phyloP scores from a whole-genome alignment of 2,329 filamentous ascomycete genomes.

The Ophiosphaerella korrae region DNA sequence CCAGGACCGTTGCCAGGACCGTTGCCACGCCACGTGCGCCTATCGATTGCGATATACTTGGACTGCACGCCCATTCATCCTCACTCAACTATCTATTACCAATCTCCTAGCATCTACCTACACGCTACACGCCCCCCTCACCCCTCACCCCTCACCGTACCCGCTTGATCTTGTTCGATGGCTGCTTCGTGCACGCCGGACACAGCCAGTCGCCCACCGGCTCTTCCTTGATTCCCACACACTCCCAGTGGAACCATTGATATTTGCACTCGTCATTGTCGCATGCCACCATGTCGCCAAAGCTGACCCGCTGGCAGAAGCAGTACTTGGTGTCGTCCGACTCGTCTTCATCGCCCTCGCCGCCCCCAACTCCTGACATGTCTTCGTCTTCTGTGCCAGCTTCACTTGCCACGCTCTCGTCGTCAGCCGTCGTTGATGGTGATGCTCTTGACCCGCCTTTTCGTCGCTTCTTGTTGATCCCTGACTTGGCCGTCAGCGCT shows the following conservation, averaged over 20 bases:
- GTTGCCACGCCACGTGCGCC: conserved; percentile 11
- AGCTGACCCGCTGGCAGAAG: conserved; percentile 80
- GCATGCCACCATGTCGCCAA: conserved; percentile 87
- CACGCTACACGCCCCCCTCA: background rate
- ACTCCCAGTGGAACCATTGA: conserved; percentile 87
- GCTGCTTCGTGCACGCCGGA: conserved; percentile 49
- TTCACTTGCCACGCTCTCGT: conserved; percentile 59
- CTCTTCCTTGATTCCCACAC: conserved; percentile 57
- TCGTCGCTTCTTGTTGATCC: conserved; percentile 45
- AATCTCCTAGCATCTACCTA: no score
- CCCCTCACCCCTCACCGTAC: conserved; percentile 31
- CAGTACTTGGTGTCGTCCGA: conserved; percentile 81
- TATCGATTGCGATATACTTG: conserved; percentile 5
- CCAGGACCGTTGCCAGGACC: background rate
- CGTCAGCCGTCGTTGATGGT: conserved; percentile 53
- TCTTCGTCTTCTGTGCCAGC: conserved; percentile 50
- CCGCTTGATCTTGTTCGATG: conserved; percentile 49
- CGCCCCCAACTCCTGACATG: conserved; percentile 57
- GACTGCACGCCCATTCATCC: no score
- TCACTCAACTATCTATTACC: no score
- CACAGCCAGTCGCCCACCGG: conserved; percentile 59
- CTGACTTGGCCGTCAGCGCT: conserved; percentile 41
- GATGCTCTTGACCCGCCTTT: conserved; percentile 46
- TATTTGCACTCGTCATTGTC: conserved; percentile 81
- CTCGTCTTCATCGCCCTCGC: conserved; percentile 63